phyloP scores from a whole-genome alignment of 345 rosid genomes.

The Lumnitzera racemosa region DNA sequence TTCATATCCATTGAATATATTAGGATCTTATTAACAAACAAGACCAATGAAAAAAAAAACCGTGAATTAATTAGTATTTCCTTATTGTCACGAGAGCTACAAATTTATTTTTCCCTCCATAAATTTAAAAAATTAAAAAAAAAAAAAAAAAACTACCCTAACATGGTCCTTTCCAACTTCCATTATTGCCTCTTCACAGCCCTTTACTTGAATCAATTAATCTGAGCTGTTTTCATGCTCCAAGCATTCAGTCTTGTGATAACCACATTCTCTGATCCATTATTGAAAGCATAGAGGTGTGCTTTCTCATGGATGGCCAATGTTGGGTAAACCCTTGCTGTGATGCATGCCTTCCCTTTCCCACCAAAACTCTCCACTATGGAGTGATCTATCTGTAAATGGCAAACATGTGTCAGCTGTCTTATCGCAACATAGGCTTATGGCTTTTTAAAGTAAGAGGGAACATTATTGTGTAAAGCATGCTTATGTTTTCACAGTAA shows the following conservation, averaged over 20 bases:
- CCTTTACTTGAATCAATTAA: constrained; percentile 18
- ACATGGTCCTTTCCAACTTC: too few relatives aligned
- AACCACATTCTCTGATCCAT: constrained; percentile 39
- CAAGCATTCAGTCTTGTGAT: constrained; percentile 44
- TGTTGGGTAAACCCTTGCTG: constrained; percentile 65
- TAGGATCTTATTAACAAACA: too few relatives aligned
- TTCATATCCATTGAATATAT: too few relatives aligned
- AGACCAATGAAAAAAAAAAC: neutral
- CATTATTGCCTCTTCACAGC: too few relatives aligned
- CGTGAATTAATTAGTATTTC: neutral
- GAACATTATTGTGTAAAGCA: too few relatives aligned
- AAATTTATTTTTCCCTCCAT: too few relatives aligned
- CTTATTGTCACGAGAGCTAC: too few relatives aligned
- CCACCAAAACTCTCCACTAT: constrained; percentile 85
- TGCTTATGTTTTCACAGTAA: too few relatives aligned
- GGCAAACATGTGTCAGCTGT: neutral
- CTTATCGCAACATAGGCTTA: too few relatives aligned
- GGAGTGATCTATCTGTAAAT: constrained; percentile 57
- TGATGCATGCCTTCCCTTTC: constrained; percentile 49
- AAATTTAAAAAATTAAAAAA: too few relatives aligned
- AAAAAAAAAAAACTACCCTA: too few relatives aligned
- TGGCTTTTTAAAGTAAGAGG: too few relatives aligned
- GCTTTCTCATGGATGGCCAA: constrained; percentile 29
- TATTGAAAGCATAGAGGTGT: constrained; percentile 49
- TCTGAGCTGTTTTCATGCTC: constrained; percentile 58